Percentiles rank a stretch among this genome's conserved stretches.
Conservation (phyloP, 108 stramenopile genomes). For the Cyclostephanos tholiformis region DNA sequence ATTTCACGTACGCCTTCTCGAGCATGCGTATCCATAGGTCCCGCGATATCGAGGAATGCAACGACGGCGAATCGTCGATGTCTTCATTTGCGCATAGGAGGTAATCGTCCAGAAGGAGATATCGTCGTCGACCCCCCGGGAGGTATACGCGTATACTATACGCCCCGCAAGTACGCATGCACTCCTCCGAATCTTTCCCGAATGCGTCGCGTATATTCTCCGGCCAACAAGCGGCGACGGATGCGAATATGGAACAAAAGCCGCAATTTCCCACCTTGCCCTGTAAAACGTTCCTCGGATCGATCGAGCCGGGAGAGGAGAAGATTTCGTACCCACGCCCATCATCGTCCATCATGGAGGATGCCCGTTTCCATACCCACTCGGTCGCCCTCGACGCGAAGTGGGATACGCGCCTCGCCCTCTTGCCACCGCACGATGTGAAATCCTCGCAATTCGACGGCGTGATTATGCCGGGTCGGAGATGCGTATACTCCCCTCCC, state of each 20-base stretch:
- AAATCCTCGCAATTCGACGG: constrained; percentile 22
- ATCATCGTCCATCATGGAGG: neutral
- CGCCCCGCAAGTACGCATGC: constrained; percentile 1
- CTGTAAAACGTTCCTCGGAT: constrained; percentile 20
- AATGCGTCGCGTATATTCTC: constrained; percentile 5
- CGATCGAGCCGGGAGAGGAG: constrained; percentile 11
- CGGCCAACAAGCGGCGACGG: constrained; percentile 7
- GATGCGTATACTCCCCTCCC: neutral
- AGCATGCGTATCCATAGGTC: constrained; percentile 22
- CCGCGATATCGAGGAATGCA: constrained; percentile 5
- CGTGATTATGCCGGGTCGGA: constrained; percentile 6
- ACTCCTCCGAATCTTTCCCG: constrained; percentile 4
- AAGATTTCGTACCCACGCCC: neutral
- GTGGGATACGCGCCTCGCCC: constrained; percentile 2
- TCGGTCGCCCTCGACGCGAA: constrained; percentile 13
- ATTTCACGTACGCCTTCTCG: constrained; percentile 28
- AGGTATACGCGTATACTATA: constrained; percentile 8
- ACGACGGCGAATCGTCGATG: constrained; percentile 8
- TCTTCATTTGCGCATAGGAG: constrained; percentile 2
- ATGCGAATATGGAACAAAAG: constrained; percentile 21
- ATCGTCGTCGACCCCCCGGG: constrained; percentile 10
- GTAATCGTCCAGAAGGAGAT: constrained; percentile 19
- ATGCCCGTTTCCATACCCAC: constrained; percentile 18
- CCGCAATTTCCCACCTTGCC: constrained; percentile 31
- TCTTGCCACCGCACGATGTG: neutral